phyloP scores from a whole-genome alignment of 2,329 filamentous ascomycete genomes.

The Penicillium sp. region DNA sequence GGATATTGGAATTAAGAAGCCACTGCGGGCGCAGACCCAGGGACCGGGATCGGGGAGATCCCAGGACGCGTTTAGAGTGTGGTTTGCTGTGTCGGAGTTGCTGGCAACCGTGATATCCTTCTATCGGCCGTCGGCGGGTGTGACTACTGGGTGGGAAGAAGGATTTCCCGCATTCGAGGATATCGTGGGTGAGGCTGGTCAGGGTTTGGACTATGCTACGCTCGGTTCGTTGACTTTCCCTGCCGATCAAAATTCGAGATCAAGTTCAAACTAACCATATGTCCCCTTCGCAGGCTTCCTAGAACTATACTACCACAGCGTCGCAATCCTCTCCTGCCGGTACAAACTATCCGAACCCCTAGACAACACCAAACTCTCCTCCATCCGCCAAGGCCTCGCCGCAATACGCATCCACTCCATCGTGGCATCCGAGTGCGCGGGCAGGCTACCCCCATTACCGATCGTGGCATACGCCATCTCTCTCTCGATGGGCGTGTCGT shows the following conservation, averaged over 20 bases:
- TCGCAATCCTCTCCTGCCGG: constrained; percentile 60
- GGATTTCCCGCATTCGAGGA: constrained; percentile 42
- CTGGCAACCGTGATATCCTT: constrained; percentile 44
- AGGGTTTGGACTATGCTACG: constrained; percentile 31
- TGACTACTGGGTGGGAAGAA: constrained; percentile 41
- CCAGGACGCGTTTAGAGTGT: constrained; percentile 37
- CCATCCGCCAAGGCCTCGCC: constrained; percentile 57
- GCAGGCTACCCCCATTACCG: constrained; percentile 54
- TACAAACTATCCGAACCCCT: constrained; percentile 39
- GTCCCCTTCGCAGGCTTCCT: constrained; percentile 45
- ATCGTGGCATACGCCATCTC: constrained; percentile 59
- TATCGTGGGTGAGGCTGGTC: constrained; percentile 32
- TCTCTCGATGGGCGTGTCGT: constrained; percentile 58
- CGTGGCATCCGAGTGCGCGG: constrained; percentile 49
- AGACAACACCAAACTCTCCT: constrained; percentile 53
- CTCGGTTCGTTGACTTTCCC: constrained; percentile 25
- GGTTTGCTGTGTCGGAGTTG: constrained; percentile 42
- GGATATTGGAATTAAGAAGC: constrained; percentile 42
- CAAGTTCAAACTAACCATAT: not conserved
- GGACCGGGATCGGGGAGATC: not conserved
- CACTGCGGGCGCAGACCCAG: constrained; percentile 17
- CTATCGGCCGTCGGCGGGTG: constrained; percentile 40
- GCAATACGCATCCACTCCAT: constrained; percentile 59
- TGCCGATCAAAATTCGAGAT: not conserved
- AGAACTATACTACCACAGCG: constrained; percentile 59